These are phyloP conservation scores for Clonostachys rhizophaga DNA, from an alignment of 2,329 filamentous ascomycete genomes.

Conservation along the genomic window DNA sequence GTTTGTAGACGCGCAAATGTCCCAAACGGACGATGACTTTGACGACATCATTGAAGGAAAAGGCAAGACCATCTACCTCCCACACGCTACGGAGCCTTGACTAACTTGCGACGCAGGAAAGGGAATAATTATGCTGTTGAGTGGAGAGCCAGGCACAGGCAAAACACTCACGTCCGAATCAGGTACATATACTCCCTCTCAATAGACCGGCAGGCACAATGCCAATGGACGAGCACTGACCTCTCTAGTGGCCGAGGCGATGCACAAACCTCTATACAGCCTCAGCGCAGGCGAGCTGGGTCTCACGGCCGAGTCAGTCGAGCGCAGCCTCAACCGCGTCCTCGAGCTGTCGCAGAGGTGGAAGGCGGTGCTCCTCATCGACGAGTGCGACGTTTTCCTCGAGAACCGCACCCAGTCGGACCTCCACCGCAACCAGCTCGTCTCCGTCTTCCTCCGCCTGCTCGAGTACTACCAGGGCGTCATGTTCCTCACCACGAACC, in stretches of 20 bases:
- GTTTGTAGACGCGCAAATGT: slow-evolving; percentile 41
- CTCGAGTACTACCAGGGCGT: slow-evolving; percentile 46
- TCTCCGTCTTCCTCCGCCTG: slow-evolving; percentile 42
- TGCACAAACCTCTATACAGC: slow-evolving; percentile 39
- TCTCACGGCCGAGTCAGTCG: slow-evolving; percentile 27
- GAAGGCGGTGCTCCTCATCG: slow-evolving; percentile 46
- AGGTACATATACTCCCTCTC: slow-evolving; percentile 6
- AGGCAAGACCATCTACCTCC: not conserved
- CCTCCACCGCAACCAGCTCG: slow-evolving; percentile 38
- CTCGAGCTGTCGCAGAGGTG: slow-evolving; percentile 42
- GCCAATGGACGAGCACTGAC: no score
- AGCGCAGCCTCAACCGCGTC: slow-evolving; percentile 38
- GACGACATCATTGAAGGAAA: not conserved
- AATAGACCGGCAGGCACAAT: no score
- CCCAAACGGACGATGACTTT: not conserved
- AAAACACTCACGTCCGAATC: slow-evolving; percentile 54
- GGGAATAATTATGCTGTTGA: slow-evolving; percentile 43
- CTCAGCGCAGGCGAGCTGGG: slow-evolving; percentile 40
- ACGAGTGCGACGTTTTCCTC: slow-evolving; percentile 59
- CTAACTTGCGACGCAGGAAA: not conserved
- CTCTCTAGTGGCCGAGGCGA: slow-evolving; percentile 36
- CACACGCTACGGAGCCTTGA: no score
- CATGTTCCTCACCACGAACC: slow-evolving; percentile 45
- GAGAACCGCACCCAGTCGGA: slow-evolving; percentile 40
- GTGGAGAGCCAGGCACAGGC: slow-evolving; percentile 47